Evolutionary conservation across 768 basidiomycete genomes (phyloP).

Genomic region (Gloeophyllum trabeum): DNA sequence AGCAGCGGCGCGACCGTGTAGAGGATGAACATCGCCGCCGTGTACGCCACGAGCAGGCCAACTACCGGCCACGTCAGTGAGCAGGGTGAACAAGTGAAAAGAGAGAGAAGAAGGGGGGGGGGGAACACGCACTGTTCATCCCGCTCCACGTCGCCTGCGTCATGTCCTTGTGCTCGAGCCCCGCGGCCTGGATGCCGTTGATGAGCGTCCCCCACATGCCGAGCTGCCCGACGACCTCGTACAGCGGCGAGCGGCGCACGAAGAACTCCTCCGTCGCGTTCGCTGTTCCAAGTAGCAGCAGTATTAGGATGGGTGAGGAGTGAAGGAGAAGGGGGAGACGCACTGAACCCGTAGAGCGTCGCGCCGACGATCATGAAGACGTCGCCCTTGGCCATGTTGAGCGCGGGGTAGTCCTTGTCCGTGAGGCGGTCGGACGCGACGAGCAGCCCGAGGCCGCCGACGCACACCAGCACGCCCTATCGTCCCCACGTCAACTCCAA

Average conservation of each 20-base stretch:
- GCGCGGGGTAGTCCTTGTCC: conserved; percentile 59
- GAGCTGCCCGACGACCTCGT: conserved; percentile 81
- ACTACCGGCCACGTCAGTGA: too few relatives aligned
- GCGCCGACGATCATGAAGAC: conserved; percentile 82
- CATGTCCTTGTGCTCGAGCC: conserved; percentile 62
- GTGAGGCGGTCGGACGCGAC: conserved; percentile 73
- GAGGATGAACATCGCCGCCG: conserved; percentile 67
- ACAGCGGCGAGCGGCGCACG: conserved; percentile 68
- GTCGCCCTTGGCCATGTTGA: conserved; percentile 65
- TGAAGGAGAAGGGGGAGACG: conserved; percentile 15
- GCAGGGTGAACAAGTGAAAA: not conserved
- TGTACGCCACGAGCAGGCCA: conserved; percentile 43
- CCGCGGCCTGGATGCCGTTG: conserved; percentile 68
- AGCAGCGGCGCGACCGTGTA: conserved; percentile 82
- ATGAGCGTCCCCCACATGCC: conserved; percentile 80
- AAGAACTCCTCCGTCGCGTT: conserved; percentile 87
- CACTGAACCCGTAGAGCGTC: conserved; percentile 79
- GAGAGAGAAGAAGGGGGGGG: not conserved
- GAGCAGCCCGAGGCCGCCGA: conserved; percentile 48
- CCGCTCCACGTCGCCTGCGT: conserved; percentile 62
- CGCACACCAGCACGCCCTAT: conserved; percentile 1
- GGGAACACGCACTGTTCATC: conserved; percentile 41
- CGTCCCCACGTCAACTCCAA: conserved; percentile 26
- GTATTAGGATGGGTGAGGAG: not conserved
- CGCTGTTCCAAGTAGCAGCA: conserved; percentile 31